Base-by-base conservation (phyloP, 306 rosid species). In the Medicago lupulina region DNA sequence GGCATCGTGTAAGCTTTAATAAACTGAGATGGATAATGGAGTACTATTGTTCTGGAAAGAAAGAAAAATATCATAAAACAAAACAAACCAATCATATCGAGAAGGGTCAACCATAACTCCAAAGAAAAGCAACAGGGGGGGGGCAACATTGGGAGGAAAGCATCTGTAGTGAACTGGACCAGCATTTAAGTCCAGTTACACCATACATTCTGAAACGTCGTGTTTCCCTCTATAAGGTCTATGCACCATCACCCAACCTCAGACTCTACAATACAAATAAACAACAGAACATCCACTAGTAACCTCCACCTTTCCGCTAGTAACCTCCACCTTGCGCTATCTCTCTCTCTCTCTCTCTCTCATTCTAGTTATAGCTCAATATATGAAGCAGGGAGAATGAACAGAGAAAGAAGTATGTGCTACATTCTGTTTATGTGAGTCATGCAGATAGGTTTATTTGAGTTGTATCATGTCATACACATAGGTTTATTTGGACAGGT, bases 81-180 rank as follows among this genome's bases (percentile, higher is more conserved):
- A 71, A 77, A 71, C 31, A 58, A 47, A 55, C 62, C 73, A 61
- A 61, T 61, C 43, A 61, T 61, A 61, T 61, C 11, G 28, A 76
- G 8, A 39, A 76, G 8, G 43, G 43, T 39, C 43, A 39, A 8
- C 9, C 9, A 9, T 39, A 6, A 46, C 66, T n/a, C 18, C 31
- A 23, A 74, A 16, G 76, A 80, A 67, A 38, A 58, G 12, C 28
- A 74, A 17, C 39, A 54, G 44, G 39, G 44, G 12, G 44, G 39
- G 59, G 23, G 16, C n/a, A 25, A 71, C 9, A 54, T 28, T 76
- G 47, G 14, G 17, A 34, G 43, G 62, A 50, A 71, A 64, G 51
- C 7, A 40, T 17, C 34, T 53, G 39, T 17, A 28, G 7, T 46
- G 49, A n/a, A 64, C n/a, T 53, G 43, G 76, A 13, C 51, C 41